Evolutionary conservation across 1,139 yeast species (phyloP), one percentile per base, ranked within the genome.

Genomic region (Blastobotrys capitulatus): DNA sequence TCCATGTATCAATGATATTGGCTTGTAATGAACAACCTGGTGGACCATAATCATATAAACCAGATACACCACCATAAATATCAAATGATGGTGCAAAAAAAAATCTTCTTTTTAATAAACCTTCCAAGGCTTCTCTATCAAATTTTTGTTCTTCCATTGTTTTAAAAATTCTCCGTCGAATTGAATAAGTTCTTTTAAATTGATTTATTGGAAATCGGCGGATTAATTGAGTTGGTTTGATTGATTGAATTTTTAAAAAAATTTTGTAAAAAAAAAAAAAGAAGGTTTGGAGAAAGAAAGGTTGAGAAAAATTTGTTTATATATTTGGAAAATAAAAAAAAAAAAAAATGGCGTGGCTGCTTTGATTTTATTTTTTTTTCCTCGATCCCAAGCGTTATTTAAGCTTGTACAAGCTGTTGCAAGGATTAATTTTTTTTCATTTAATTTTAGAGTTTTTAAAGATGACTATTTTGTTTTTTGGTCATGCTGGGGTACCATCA

Each of bases 1-100:
- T 84, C 98, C 98, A 94, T 45, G 82, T 79, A 65, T 94, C 98
- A 55, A 94, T 75, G 57, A 94, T 79, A 69, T 92, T 92, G 62
- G 97, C 95, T 75, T 92, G 97, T 70, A 94, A 81, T 13, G 98
- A 95, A 74, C 97, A 90, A 54, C 98, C 98, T 68, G 98, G 97
- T 55, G 99, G 99, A 72, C 99, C 99, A 66, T 89, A 94, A 69
- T 94, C 99, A 69, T 88, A 94, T 53, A 94, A 77, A 58, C 99
- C 99, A 48, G 97, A 87, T 46, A 94, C 97, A 68, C 98, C 98
- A 59, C 98, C 98, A 67, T 94, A 94, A 57, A 92, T 82, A 67
- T 94, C 98, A 65, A 94, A 94, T 41, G 97, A 83, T 56, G 98
- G 98, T 36, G 97, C 97, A 67, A 80, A 92, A 73, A 94, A 94